phyloP scores from a whole-genome alignment of 2,329 filamentous ascomycete genomes.

The Cladophialophora psammophila region DNA sequence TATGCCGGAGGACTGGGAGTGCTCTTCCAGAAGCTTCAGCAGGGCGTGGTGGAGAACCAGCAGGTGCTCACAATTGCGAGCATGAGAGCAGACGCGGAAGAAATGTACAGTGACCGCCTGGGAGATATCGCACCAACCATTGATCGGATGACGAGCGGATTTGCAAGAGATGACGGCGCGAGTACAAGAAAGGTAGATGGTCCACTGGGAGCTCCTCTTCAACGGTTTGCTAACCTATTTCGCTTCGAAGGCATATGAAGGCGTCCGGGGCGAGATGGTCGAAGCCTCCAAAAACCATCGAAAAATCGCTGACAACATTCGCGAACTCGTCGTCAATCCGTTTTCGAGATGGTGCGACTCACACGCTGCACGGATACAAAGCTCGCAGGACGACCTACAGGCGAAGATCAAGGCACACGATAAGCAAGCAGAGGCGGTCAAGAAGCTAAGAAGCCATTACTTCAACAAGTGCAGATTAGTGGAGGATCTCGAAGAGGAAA shows the following conservation, averaged over 20 bases:
- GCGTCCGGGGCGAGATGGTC: conserved; percentile 89
- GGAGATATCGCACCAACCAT: conserved; percentile 81
- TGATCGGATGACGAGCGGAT: conserved; percentile 83
- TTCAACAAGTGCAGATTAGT: conserved; percentile 98
- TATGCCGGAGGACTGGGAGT: conserved; percentile 96
- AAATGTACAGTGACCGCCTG: conserved; percentile 81
- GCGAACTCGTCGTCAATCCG: conserved; percentile 91
- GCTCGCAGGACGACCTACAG: conserved; percentile 94
- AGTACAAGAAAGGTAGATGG: conserved; percentile 84
- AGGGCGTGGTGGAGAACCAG: conserved; percentile 93
- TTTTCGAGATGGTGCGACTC: conserved; percentile 97
- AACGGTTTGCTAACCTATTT: conserved; percentile 18
- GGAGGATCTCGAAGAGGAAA: conserved; percentile 97
- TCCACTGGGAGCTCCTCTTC: background rate
- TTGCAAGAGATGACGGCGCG: conserved; percentile 89
- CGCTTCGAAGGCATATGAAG: conserved; percentile 79
- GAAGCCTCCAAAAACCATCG: conserved; percentile 88
- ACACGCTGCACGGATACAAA: conserved; percentile 87
- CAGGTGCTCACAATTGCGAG: conserved; percentile 91
- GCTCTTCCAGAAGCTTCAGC: conserved; percentile 94
- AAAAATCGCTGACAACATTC: conserved; percentile 95
- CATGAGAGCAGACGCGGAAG: conserved; percentile 94
- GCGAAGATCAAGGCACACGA: conserved; percentile 89
- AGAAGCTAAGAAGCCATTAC: conserved; percentile 93
- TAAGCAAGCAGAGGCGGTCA: conserved; percentile 85